These are phyloP conservation scores for Paecilomyces niveus DNA, from an alignment of 2,329 filamentous ascomycete genomes.

Conservation along the genomic window DNA sequence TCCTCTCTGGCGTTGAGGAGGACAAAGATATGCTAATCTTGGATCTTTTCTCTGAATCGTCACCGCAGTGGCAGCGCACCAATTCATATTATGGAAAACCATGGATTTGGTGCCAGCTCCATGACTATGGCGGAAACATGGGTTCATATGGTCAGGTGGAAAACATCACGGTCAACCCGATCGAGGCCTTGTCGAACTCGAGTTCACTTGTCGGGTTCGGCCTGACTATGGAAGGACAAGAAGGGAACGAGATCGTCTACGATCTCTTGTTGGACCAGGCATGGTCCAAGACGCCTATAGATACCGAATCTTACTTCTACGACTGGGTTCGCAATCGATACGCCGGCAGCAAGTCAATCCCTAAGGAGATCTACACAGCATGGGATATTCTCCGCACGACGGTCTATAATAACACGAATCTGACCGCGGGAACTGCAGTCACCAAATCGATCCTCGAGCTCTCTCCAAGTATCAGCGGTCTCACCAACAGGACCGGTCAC, in stretches of 20 bases:
- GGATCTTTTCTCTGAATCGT: conserved; percentile 44
- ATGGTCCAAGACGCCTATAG: conserved; percentile 39
- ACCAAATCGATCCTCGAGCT: conserved; percentile 43
- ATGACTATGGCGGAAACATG: conserved; percentile 45
- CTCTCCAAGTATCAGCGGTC: conserved; percentile 34
- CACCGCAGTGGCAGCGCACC: conserved; percentile 46
- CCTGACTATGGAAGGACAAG: conserved; percentile 44
- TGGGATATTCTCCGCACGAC: conserved; percentile 42
- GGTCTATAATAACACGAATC: conserved; percentile 45
- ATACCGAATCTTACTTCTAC: conserved; percentile 40
- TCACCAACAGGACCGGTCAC: conserved; percentile 35
- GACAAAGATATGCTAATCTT: conserved; percentile 44
- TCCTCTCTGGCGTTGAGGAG: conserved; percentile 39
- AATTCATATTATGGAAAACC: conserved; percentile 46
- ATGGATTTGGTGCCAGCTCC: conserved; percentile 50
- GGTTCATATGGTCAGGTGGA: conserved; percentile 46
- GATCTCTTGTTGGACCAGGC: conserved; percentile 46
- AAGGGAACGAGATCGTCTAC: conserved; percentile 49
- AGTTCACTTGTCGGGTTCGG: conserved; percentile 43
- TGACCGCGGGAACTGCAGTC: conserved; percentile 31
- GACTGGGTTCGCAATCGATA: conserved; percentile 43
- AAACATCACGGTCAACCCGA: conserved; percentile 42
- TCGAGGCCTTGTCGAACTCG: conserved; percentile 38
- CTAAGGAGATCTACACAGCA: conserved; percentile 31
- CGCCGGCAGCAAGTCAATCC: conserved; percentile 15